phyloP scores from a whole-genome alignment of 495 filamentous ascomycete species.

The Tuber melanosporum region DNA sequence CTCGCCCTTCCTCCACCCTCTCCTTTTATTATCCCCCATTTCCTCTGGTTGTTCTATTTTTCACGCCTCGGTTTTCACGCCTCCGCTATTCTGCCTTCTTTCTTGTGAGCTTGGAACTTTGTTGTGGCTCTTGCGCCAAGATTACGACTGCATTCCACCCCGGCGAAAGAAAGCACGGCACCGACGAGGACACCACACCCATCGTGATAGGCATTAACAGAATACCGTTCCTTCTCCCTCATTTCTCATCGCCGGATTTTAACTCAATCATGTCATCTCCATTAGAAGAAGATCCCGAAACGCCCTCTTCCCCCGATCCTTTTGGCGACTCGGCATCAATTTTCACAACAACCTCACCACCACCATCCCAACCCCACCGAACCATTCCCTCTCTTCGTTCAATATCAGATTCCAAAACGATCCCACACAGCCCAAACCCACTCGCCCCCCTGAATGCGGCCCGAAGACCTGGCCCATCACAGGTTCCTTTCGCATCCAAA shows the following conservation, averaged over 20 bases:
- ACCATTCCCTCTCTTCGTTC: slow-evolving; percentile 51
- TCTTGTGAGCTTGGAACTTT: neutral
- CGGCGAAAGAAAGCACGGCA: neutral
- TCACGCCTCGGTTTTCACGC: neutral
- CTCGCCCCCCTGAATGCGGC: slow-evolving; percentile 76
- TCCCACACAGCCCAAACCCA: slow-evolving; percentile 67
- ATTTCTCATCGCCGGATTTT: slow-evolving; percentile 18
- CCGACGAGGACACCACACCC: slow-evolving; percentile 23
- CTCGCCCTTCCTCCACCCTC: neutral
- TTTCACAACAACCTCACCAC: slow-evolving; percentile 10
- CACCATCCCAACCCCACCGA: slow-evolving; percentile 10
- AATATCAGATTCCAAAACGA: slow-evolving; percentile 51
- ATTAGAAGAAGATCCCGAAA: slow-evolving; percentile 25
- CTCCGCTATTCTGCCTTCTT: neutral
- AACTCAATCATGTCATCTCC: slow-evolving; percentile 25
- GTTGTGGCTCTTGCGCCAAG: slow-evolving; percentile 1
- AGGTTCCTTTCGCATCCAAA: slow-evolving; percentile 51
- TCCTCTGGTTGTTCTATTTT: neutral
- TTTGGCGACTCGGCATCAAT: slow-evolving; percentile 20
- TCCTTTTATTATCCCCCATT: neutral
- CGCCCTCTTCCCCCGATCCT: slow-evolving; percentile 30
- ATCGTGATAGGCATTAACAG: slow-evolving; percentile 29
- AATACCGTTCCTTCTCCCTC: slow-evolving; percentile 22
- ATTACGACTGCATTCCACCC: neutral
- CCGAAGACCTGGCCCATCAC: slow-evolving; percentile 53